Conservation (phyloP, 345 rosid genomes). For the Turnera subulata region DNA sequence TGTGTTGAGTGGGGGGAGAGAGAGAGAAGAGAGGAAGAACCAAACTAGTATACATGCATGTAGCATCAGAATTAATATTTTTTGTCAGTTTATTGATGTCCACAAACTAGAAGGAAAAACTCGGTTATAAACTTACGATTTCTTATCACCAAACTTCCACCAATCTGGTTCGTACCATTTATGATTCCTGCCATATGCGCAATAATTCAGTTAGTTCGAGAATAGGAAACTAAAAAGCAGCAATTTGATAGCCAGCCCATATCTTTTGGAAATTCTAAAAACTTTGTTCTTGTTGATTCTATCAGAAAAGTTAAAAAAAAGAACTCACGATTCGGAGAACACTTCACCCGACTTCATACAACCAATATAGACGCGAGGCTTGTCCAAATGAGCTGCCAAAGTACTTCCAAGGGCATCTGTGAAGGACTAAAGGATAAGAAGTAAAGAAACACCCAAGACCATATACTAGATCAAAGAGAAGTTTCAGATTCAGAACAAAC, state of each 20-base stretch:
- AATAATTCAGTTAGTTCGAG: neutral
- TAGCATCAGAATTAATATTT: too few relatives aligned
- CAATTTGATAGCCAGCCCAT: neutral
- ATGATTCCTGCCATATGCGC: slow-evolving; percentile 36
- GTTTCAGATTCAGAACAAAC: neutral
- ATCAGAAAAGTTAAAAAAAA: too few relatives aligned
- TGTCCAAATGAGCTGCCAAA: slow-evolving; percentile 52
- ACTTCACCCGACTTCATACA: slow-evolving; percentile 87
- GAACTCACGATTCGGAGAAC: slow-evolving; percentile 71
- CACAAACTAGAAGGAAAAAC: neutral
- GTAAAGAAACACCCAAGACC: neutral
- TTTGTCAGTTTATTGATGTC: too few relatives aligned
- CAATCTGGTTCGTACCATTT: slow-evolving; percentile 84
- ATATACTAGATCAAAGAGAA: too few relatives aligned
- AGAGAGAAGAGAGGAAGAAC: too few relatives aligned
- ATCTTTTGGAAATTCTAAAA: neutral
- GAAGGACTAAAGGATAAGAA: slow-evolving; percentile 15
- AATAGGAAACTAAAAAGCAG: neutral
- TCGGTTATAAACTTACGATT: slow-evolving; percentile 45
- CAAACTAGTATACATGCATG: too few relatives aligned
- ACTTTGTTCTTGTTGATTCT: neutral
- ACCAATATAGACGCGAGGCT: slow-evolving; percentile 80
- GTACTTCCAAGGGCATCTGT: slow-evolving; percentile 68
- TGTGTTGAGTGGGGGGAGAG: too few relatives aligned
- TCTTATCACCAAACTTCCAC: slow-evolving; percentile 95